Base-by-base conservation (phyloP, 2,329 filamentous ascomycete genomes). In the Diaporthe capsici region DNA sequence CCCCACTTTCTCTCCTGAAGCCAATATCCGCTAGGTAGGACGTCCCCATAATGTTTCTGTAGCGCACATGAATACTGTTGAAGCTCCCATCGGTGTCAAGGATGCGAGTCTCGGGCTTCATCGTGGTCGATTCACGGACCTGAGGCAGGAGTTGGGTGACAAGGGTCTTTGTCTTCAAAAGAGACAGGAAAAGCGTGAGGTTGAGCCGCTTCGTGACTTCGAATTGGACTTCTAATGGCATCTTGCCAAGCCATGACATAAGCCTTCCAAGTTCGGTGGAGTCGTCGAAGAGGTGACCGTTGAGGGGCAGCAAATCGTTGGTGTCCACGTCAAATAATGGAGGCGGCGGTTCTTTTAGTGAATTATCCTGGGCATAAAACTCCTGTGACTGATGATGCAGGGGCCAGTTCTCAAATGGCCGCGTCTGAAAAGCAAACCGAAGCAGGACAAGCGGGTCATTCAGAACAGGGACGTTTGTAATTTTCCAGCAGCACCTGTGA, bases 401-500 rank as follows among this genome's bases (percentile, higher is more conserved):
- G 39, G 68, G 51, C 44, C 68, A 34, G 8, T 47, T 60, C 4
- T 60, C 34, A 57, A 71, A 71, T 17, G 53, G 42, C 12, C 68
- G 68, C 25, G 68, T 71, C 39, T 71, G 68, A 37, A 60, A 58
- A 22, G 68, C 68, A 20, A 71, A 37, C 13, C 68, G 68, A 25
- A 71, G 68, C 42, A 57, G 49, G n/a, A 34, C 37, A 2, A 71
- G 53, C 17, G 39, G 42, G 20, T 71, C 49, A 5, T 37, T 71
- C 25, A 67, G 61, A 67, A 51, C 31, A 37, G 68, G 42, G 8
- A 28, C 39, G 28, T 71, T 71, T 17, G 55, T 28, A n/a, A 49
- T 6, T 28, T 71, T 60, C 68, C 68, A 71, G 42, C 68, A 71
- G 44, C 51, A 58, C 68, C 42, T 71, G n/a, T 71, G 68, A 22